Evolutionary conservation across 225 moss, liverwort and hornwort genomes (phyloP), one percentile per base, ranked within the genome.

Genomic region (Anthoceros angustus): DNA sequence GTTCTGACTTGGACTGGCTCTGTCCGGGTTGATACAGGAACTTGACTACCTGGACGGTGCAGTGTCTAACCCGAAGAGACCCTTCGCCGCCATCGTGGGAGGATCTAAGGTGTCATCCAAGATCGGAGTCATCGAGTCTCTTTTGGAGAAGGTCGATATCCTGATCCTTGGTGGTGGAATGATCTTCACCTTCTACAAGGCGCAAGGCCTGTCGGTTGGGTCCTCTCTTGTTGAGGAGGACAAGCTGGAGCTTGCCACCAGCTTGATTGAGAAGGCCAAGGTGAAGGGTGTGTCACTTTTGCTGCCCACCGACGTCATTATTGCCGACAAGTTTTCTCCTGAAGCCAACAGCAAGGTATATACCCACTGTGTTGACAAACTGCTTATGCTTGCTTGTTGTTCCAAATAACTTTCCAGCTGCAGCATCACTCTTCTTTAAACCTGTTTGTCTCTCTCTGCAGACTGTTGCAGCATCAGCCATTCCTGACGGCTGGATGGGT

Each of bases 61-160:
- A 25, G 74, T 90, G 46, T 71, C 82, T 61, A 79, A 25, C 45
- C 94, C 94, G 3, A 76, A 80, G 8, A 85, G 78, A 71, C 90
- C 94, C 39, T 95, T 95, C 41, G 88, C 90, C 42, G 81, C 94
- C 69, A 95, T 95, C 71, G 94, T 94, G 15, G 93, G 93, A 77
- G 93, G 93, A 66, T 90, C 87, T 83, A 95, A 95, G 72, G 87
- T 95, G 15, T 95, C 94, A 9, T 95, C 88, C 16, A 95, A 95
- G 78, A 90, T 95, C 66, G 84, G 87, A 9, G 90, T 95, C 18
- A 90, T 95, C 42, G 88, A 95, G 66, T 90, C 94, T 8, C 71
- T 95, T 76, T 75, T 95, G 83, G 71, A 42, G 46, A 90, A 90
- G 62, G 83, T 87, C 69, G 85, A 95, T 75, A 90, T 90, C 78